A percentile compares a stretch with the other conserved stretches of the same genome.
phyloP scores from a whole-genome alignment of 139 green algal species.

The Pedinophyceae sp. region DNA sequence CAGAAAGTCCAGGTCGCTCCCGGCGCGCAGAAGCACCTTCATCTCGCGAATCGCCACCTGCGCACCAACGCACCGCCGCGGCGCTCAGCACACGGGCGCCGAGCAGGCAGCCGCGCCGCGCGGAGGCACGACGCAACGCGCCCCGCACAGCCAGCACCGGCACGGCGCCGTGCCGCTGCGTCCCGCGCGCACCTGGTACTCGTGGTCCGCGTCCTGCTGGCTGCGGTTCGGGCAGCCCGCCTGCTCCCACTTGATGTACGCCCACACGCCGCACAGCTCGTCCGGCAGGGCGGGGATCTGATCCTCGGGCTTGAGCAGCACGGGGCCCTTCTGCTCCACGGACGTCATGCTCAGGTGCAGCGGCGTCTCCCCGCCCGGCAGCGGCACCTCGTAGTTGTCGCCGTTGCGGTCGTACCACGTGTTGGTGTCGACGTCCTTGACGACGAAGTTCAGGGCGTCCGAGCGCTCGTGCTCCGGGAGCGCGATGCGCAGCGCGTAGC shows the following conservation, averaged over 20 bases:
- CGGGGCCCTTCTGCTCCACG: constrained; percentile 5
- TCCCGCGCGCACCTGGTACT: too few species aligned
- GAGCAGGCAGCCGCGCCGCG: too few species aligned
- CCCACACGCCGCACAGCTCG: constrained; percentile 82
- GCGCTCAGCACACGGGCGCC: too few species aligned
- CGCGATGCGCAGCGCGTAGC: constrained; percentile 24
- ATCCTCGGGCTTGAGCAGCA: constrained; percentile 3
- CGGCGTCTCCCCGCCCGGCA: background rate
- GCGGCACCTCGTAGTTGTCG: constrained; percentile 54
- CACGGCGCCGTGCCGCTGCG: too few species aligned
- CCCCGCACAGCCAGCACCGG: too few species aligned
- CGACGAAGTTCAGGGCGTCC: constrained; percentile 79
- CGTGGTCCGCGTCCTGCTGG: constrained; percentile 34
- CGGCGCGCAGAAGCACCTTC: background rate
- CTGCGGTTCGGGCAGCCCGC: constrained; percentile 45
- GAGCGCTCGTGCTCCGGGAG: constrained; percentile 50
- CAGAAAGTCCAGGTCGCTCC: background rate
- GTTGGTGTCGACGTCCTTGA: constrained; percentile 63
- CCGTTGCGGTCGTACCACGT: constrained; percentile 58
- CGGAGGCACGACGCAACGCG: too few species aligned
- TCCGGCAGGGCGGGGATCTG: constrained; percentile 44
- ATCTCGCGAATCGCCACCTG: background rate
- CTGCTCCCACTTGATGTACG: constrained; percentile 86
- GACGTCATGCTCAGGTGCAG: background rate
- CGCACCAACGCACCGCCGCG: too few species aligned